Evolutionary conservation across 176 grass and related monocot species (phyloP), one percentile per base, ranked within the genome.

Genomic region (Poa pratensis): DNA sequence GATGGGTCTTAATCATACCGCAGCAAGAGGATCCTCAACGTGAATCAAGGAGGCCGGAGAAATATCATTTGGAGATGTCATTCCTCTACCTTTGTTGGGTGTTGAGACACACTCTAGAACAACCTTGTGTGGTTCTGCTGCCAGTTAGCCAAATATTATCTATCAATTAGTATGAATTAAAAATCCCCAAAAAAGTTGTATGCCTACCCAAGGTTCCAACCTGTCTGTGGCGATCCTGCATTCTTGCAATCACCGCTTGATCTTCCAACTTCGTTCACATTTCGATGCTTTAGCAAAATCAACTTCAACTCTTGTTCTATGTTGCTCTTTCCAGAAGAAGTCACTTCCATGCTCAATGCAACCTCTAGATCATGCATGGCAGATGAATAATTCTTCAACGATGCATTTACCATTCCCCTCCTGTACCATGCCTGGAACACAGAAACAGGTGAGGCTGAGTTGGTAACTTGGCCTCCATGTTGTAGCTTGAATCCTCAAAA

Each of bases 341-440:
- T 92, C 17, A 73, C 58, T 87, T 98, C 93, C 73, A 85, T 87
- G 69, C 65, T 87, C 65, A 92, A 86, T 69, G 93, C 96, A 84
- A 86, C 86, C 83, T 94, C 87, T 75, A 98, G 85, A 87, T 98
- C 96, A 95, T 39, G 67, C 77, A 89, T 43, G 52, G 96, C 76
- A 87, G 84, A 82, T 86, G 80, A 82, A 89, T 95, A 94, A 26
- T 90, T 87, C 35, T 66, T 88, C 74, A 94, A 65, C 1, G 93
- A 93, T 68, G 75, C 78, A 67, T 94, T 95, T 83, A 88, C 77
- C 88, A 95, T 98, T 51, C 96, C 96, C 87, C 91, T 95, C 68
- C 93, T 93, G 83, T 98, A 98, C 88, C 93, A 94, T 72, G 91
- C 89, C 96, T 95, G 86, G 84, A 90, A 86, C 10, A 55, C 62